A percentile compares a stretch with the other conserved stretches of the same genome.
Conservation (phyloP, 768 basidiomycete genomes). For the Termitomyces sp. region DNA sequence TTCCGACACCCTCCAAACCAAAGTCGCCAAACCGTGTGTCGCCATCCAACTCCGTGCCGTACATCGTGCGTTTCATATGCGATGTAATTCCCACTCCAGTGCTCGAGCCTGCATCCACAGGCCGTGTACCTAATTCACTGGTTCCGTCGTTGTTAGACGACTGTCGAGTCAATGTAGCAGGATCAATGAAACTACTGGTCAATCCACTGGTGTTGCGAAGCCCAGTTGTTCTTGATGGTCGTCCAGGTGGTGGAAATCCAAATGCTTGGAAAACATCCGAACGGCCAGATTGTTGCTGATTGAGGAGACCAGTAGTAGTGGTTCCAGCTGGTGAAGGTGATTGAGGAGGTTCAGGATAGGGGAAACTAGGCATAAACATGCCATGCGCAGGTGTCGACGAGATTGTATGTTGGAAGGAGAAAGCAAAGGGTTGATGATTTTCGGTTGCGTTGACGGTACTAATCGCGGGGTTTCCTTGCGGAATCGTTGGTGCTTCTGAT, state of each 20-base stretch:
- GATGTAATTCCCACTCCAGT: conserved; percentile 26
- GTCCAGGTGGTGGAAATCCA: conserved; percentile 41
- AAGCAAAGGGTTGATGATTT: conserved; percentile 54
- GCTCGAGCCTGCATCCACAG: conserved; percentile 30
- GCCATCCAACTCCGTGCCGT: conserved; percentile 78
- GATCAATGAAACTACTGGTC: conserved; percentile 38
- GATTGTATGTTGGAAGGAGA: conserved; percentile 46
- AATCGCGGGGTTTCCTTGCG: conserved; percentile 28
- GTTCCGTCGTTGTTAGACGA: conserved; percentile 22
- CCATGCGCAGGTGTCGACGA: conserved; percentile 50
- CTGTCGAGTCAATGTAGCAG: conserved; percentile 35
- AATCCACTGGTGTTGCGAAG: conserved; percentile 27
- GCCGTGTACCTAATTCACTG: conserved; percentile 40
- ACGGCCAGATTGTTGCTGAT: conserved; percentile 32
- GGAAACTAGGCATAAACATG: conserved; percentile 43
- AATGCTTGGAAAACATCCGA: conserved; percentile 47
- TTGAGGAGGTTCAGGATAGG: conserved; percentile 55
- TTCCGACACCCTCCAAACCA: conserved; percentile 75
- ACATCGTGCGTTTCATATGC: conserved; percentile 70
- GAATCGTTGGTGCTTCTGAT: conserved; percentile 16
- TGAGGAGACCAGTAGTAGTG: conserved; percentile 22
- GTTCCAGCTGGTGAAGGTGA: conserved; percentile 53
- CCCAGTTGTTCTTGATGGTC: conserved; percentile 37
- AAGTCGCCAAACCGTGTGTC: conserved; percentile 88
- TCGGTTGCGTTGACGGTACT: conserved; percentile 51